Conservation (phyloP, 768 basidiomycete genomes). For the Boletus subparvulus region DNA sequence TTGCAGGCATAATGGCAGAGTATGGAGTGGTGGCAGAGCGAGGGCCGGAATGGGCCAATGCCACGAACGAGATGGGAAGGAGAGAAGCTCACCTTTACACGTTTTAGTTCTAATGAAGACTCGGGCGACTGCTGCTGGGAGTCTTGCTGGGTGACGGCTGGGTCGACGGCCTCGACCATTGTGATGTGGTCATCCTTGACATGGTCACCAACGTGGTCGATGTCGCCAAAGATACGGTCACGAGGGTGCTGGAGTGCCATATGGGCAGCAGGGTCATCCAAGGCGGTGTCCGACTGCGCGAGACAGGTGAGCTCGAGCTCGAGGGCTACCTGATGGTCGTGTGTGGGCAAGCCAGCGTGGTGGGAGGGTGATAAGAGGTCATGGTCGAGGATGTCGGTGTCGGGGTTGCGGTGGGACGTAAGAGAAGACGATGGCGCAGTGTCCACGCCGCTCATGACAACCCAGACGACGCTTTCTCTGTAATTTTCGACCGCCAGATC, state of each 20-base stretch:
- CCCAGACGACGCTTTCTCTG: conserved; percentile 21
- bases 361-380: conserved; percentile 34
- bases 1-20: conserved; percentile 26
- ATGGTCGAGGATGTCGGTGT: conserved; percentile 34
- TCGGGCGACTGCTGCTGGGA: conserved; percentile 62
- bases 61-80: conserved; percentile 17
- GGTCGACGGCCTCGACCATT: conserved; percentile 38
- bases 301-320: conserved; percentile 30
- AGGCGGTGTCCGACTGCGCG: conserved; percentile 25
- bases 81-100: conserved; percentile 67
- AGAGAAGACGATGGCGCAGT: conserved; percentile 33
- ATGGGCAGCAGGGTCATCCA: conserved; percentile 27
- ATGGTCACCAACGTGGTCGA: conserved; percentile 35
- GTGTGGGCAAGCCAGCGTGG: conserved; percentile 27
- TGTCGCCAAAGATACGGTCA: conserved; percentile 34
- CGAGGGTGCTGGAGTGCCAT: conserved; percentile 31
- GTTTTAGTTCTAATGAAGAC: conserved; percentile 73
- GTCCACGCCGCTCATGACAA: conserved; percentile 45
- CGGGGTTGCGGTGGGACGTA: conserved; percentile 29
- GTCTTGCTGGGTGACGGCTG: conserved; percentile 49
- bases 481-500: conserved; percentile 20
- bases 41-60: conserved; percentile 12
- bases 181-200: conserved; percentile 33
- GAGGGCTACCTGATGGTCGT: conserved; percentile 34
- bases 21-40: conserved; percentile 18